phyloP scores from a whole-genome alignment of 345 rosid species.

The Lumnitzera littorea region DNA sequence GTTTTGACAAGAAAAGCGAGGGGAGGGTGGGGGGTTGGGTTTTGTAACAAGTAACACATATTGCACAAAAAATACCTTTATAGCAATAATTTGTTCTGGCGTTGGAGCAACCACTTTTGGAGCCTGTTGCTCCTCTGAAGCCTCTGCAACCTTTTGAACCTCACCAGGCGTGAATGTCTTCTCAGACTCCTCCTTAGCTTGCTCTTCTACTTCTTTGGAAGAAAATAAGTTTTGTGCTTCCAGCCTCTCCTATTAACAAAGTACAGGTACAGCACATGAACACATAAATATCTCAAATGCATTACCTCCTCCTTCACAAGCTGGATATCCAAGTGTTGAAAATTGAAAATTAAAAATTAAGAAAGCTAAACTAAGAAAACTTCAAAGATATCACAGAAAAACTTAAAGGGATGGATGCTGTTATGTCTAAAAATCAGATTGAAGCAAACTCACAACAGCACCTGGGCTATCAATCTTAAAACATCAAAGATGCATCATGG shows the following conservation, averaged over 20 bases:
- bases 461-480: too few species aligned
- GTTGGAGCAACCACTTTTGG: conserved; percentile 89
- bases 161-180: conserved; percentile 53
- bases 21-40: too few species aligned
- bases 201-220: conserved; percentile 88
- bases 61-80: conserved; percentile 50
- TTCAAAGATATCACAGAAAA: neutral
- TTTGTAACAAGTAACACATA: neutral
- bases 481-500: too few species aligned
- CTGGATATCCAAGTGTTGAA: too few species aligned
- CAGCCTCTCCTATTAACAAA: conserved; percentile 75
- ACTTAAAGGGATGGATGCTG: too few species aligned
- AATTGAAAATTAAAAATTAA: too few species aligned
- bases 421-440: too few species aligned
- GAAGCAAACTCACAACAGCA: too few species aligned
- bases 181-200: conserved; percentile 54
- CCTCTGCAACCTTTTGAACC: conserved; percentile 44
- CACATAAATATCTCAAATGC: too few species aligned
- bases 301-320: too few species aligned
- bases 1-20: too few species aligned
- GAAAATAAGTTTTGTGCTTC: conserved; percentile 80
- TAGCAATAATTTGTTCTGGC: conserved; percentile 86
- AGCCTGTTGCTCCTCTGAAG: conserved; percentile 41
- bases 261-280: neutral
- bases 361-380: neutral